Evolutionary conservation across 345 rosid genomes (phyloP).

Genomic region (Eutrema japonicum): DNA sequence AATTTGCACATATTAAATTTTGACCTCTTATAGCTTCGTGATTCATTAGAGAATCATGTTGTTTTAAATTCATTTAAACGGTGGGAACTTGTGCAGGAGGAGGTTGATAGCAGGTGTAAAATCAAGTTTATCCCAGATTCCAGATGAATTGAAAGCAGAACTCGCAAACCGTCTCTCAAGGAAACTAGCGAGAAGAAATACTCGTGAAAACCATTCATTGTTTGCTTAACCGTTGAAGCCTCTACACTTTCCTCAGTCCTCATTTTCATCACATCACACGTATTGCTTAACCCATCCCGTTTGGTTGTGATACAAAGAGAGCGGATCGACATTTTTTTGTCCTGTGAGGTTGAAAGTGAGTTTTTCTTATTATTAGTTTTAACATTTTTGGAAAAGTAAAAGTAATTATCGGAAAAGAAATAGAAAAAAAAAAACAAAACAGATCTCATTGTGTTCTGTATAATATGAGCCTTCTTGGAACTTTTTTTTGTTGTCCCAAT

Average conservation of each 20-base stretch:
- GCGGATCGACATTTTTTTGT: conserved; percentile 22
- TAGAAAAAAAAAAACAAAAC: not conserved
- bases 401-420: conserved; percentile 31
- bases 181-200: conserved; percentile 56
- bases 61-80: not conserved
- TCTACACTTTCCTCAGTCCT: conserved; percentile 45
- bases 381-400: conserved; percentile 45
- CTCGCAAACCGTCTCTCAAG: conserved; percentile 55
- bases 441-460: conserved; percentile 27
- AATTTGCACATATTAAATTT: not conserved
- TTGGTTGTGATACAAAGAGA: conserved; percentile 24
- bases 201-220: conserved; percentile 20
- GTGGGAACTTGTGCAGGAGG: conserved; percentile 58
- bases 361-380: conserved; percentile 22
- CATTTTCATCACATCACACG: conserved; percentile 6
- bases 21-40: not conserved
- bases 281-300: conserved; percentile 36
- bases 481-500: not conserved
- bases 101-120: conserved; percentile 70
- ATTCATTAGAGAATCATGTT: not conserved
- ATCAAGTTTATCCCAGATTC: conserved; percentile 60
- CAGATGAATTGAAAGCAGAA: conserved; percentile 72
- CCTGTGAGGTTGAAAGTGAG: conserved; percentile 25
- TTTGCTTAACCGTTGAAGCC: conserved; percentile 34
- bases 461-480: conserved; percentile 27